These are phyloP conservation scores for Ceratobasidium sp. DNA, from an alignment of 1,284 basidiomycete genomes.

Conservation along the genomic window DNA sequence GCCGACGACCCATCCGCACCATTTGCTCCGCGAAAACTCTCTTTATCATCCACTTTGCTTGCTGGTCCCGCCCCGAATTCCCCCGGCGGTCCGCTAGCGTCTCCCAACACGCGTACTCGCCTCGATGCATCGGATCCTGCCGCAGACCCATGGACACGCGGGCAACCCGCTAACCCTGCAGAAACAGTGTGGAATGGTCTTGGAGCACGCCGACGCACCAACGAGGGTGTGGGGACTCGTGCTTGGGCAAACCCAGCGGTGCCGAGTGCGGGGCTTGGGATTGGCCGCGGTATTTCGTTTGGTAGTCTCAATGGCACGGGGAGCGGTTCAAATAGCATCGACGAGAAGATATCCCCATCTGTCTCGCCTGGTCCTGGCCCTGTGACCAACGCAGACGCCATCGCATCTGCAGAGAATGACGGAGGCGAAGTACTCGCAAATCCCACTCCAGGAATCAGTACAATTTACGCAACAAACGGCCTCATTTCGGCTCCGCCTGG, in stretches of 20 bases:
- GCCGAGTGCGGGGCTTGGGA: background rate
- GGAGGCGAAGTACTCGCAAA: background rate
- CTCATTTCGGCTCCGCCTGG: slow-evolving; percentile 40
- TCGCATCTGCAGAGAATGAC: background rate
- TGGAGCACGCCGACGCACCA: slow-evolving; percentile 14
- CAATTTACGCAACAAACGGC: slow-evolving; percentile 25
- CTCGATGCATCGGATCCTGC: slow-evolving; percentile 60
- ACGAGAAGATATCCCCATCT: slow-evolving; percentile 24
- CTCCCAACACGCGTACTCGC: slow-evolving; percentile 70
- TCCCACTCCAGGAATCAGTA: background rate
- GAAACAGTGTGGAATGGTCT: slow-evolving; percentile 18
- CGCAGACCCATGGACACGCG: slow-evolving; percentile 21
- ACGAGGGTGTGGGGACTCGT: background rate
- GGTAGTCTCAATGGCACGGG: slow-evolving; percentile 3
- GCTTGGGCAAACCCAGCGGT: background rate
- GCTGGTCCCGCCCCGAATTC: slow-evolving; percentile 53
- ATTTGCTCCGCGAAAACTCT: slow-evolving; percentile 66
- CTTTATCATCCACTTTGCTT: slow-evolving; percentile 66
- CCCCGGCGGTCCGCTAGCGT: slow-evolving; percentile 64
- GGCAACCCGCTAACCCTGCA: background rate
- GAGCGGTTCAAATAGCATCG: background rate
- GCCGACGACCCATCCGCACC: slow-evolving; percentile 20
- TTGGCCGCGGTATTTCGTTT: slow-evolving; percentile 28
- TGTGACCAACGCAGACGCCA: slow-evolving; percentile 16
- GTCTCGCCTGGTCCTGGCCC: slow-evolving; percentile 22